A percentile compares a stretch with the other conserved stretches of the same genome.
phyloP scores from a whole-genome alignment of 495 filamentous ascomycete genomes.

The Hypoxylon perforatum region DNA sequence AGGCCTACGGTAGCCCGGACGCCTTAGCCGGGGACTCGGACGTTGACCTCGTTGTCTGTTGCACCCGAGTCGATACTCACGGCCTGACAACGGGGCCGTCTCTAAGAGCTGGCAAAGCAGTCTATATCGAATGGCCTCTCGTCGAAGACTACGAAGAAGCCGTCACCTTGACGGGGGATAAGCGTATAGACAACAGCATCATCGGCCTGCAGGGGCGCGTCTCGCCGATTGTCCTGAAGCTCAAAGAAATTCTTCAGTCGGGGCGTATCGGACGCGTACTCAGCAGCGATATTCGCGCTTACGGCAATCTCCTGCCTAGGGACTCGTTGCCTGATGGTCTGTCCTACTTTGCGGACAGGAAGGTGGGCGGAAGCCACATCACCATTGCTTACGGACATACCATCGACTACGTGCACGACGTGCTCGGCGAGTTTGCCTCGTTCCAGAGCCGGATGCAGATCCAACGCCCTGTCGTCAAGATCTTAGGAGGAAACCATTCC shows the following conservation, averaged over 20 bases:
- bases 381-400: conserved; percentile 66
- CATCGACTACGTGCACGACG: conserved; percentile 53
- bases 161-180: conserved; percentile 55
- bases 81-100: conserved; percentile 46
- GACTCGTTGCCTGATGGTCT: conserved; percentile 45
- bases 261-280: conserved; percentile 66
- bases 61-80: conserved; percentile 67
- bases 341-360: conserved; percentile 57
- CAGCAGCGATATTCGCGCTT: conserved; percentile 60
- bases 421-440: conserved; percentile 56
- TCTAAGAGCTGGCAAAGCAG: conserved; percentile 66
- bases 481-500: conserved; percentile 46
- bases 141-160: conserved; percentile 50
- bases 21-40: conserved; percentile 58
- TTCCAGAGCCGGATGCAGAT: conserved; percentile 57
- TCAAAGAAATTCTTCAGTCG: conserved; percentile 58
- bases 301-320: conserved; percentile 51
- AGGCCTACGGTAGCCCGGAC: conserved; percentile 63
- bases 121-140: conserved; percentile 70
- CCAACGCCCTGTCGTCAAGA: conserved; percentile 53
- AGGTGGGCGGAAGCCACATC: conserved; percentile 61
- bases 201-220: conserved; percentile 65
- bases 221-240: conserved; percentile 53
- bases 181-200: conserved; percentile 54
- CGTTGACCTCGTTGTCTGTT: conserved; percentile 69